These are phyloP conservation scores for Cladosporium sp. DNA, from an alignment of 2,329 filamentous ascomycete genomes.

Conservation along the genomic window DNA sequence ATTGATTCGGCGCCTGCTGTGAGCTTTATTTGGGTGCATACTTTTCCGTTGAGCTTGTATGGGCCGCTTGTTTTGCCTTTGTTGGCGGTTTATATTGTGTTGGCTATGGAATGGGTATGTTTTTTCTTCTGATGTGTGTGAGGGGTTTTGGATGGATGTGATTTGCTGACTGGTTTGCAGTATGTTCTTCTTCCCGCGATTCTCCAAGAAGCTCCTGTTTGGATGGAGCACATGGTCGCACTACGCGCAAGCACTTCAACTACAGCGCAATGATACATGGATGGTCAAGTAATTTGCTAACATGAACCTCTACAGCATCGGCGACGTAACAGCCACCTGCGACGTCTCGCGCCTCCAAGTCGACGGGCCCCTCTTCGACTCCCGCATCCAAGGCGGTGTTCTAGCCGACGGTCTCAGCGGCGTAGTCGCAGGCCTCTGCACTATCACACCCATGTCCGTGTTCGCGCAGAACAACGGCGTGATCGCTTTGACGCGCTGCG, in stretches of 20 bases:
- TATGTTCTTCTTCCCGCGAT: no score
- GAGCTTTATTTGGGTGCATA: slow-evolving; percentile 75
- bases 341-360: slow-evolving; percentile 74
- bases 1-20: slow-evolving; percentile 67
- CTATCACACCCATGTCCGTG: slow-evolving; percentile 72
- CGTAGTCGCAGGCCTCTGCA: slow-evolving; percentile 68
- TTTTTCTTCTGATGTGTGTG: neutral
- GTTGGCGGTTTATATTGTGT: slow-evolving; percentile 59
- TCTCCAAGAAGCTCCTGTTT: no score
- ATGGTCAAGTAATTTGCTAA: neutral
- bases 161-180: no score
- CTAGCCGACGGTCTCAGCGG: slow-evolving; percentile 74
- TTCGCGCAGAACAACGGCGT: slow-evolving; percentile 85
- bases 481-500: slow-evolving; percentile 75
- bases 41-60: slow-evolving; percentile 67
- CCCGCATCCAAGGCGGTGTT: slow-evolving; percentile 72
- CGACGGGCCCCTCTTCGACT: slow-evolving; percentile 66
- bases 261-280: no score
- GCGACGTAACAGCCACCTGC: slow-evolving; percentile 67
- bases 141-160: neutral
- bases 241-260: no score
- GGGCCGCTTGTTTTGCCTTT: slow-evolving; percentile 69
- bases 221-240: no score
- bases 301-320: slow-evolving; percentile 39
- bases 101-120: slow-evolving; percentile 57